Evolutionary conservation across 331 rosid genomes (phyloP), one percentile per base, ranked within the genome.

Genomic region (Dryas integrifolia): DNA sequence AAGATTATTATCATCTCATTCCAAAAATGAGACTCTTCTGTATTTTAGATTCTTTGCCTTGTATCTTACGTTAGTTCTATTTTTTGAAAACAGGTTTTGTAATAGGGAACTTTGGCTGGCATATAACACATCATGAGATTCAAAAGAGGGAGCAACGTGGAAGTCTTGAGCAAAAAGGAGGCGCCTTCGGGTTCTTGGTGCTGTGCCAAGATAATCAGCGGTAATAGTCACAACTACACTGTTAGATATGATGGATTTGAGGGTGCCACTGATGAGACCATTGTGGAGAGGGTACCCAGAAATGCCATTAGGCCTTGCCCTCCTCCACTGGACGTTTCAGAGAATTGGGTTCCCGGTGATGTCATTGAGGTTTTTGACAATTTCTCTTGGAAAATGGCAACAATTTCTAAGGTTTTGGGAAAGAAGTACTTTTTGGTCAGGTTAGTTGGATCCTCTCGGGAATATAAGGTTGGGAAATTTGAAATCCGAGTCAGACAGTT

Each of bases 361-460:
- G 79, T 95, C 52, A 85, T 90, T 10, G 99, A 95, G 90, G 88
- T 88, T 51, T 86, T 88, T 49, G 86, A 83, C 70, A 85, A 85
- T 52, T 81, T 81, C 50, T 86, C 94, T 3, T 95, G 99, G 99
- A 90, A 83, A 82, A 85, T 95, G 92, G 96, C 98, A 53, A 83
- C 88, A 44, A 81, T 95, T 85, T 83, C 82, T 58, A 81, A 88
- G 85, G 88, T 83, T 86, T 81, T 88, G 81, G 86, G 90, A 56
- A 73, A 72, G 60, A 80, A 78, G 74, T 71, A 77, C 72, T 76
- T 86, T 78, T 75, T 83, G 75, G 90, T 90, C 61, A 84, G 98
- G 87, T 73, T 88, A 63, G 88, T 95, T 78, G 99, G 99, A 62
- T 92, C 98, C 63, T 88, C 83, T 75, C 16, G 72, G 78, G 92